Evolutionary conservation across 169 alveolate species (phyloP).

Genomic region (Amoebophrya sp.): DNA sequence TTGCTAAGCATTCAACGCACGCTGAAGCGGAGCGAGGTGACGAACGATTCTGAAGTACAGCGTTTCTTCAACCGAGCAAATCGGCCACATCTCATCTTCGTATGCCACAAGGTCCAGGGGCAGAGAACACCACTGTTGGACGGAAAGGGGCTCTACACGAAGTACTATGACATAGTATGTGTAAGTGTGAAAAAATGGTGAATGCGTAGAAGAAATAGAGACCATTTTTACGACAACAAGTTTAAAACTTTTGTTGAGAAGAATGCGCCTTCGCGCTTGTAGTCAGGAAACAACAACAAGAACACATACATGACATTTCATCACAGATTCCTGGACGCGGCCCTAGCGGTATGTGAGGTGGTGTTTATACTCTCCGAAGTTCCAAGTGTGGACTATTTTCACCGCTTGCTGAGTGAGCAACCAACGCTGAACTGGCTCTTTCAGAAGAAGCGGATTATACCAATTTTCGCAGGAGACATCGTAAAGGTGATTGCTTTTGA

Average conservation of each 20-base stretch:
- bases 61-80: background rate
- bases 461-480: background rate
- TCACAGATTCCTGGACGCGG: conserved; percentile 24
- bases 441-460: background rate
- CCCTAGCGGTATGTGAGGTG: background rate
- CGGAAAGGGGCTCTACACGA: background rate
- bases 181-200: too few species aligned
- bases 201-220: too few species aligned
- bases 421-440: conserved; percentile 17
- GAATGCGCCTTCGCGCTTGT: too few species aligned
- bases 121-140: background rate
- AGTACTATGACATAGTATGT: too few species aligned
- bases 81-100: conserved; percentile 13
- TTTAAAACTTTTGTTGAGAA: too few species aligned
- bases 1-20: background rate
- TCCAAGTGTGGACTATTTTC: background rate
- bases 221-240: too few species aligned
- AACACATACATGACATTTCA: too few species aligned
- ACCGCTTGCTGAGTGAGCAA: background rate
- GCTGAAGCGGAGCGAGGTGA: background rate
- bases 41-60: background rate
- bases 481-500: too few species aligned
- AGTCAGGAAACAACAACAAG: too few species aligned
- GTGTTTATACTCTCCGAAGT: background rate
- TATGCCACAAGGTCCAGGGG: conserved; percentile 21